These are phyloP conservation scores for Crataegus laevigata DNA, from an alignment of 306 rosid genomes.

Conservation along the genomic window DNA sequence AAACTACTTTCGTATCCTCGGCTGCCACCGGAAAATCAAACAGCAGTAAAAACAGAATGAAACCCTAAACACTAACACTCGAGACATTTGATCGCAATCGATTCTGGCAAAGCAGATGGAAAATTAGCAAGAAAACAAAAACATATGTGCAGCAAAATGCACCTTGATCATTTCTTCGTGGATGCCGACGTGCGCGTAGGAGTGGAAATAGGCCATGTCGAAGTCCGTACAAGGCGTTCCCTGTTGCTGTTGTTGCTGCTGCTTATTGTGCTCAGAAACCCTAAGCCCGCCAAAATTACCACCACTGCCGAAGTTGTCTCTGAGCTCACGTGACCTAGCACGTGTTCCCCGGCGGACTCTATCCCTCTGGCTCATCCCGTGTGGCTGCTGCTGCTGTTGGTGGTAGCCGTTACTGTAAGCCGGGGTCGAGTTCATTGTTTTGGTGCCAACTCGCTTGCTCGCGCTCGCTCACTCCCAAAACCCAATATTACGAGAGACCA, in stretches of 20 bases:
- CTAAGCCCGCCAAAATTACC: conserved; percentile 29
- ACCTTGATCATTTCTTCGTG: conserved; percentile 99
- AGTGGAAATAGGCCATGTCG: conserved; percentile 87
- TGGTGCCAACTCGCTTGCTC: background rate
- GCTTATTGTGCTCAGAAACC: conserved; percentile 51
- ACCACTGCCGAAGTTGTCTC: conserved; percentile 17
- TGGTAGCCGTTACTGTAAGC: conserved; percentile 39
- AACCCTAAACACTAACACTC: background rate
- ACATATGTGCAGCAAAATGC: background rate
- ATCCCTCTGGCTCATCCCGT: conserved; percentile 30
- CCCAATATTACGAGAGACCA: background rate
- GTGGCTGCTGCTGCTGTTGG: conserved; percentile 14
- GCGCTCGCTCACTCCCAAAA: background rate
- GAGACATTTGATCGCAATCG: background rate
- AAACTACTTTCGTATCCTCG: background rate
- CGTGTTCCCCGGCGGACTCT: conserved; percentile 62
- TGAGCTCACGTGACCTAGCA: conserved; percentile 43
- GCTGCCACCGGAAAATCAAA: background rate
- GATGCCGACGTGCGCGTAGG: conserved; percentile 91
- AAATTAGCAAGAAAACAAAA: background rate
- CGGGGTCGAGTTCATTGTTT: conserved; percentile 33
- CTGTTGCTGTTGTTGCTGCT: conserved; percentile 18
- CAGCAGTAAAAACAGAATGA: background rate
- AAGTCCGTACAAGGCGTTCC: conserved; percentile 80
- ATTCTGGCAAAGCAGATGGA: background rate